Evolutionary conservation across 805 yeast species (phyloP).

Genomic region (Jamesozyma spencerorum): DNA sequence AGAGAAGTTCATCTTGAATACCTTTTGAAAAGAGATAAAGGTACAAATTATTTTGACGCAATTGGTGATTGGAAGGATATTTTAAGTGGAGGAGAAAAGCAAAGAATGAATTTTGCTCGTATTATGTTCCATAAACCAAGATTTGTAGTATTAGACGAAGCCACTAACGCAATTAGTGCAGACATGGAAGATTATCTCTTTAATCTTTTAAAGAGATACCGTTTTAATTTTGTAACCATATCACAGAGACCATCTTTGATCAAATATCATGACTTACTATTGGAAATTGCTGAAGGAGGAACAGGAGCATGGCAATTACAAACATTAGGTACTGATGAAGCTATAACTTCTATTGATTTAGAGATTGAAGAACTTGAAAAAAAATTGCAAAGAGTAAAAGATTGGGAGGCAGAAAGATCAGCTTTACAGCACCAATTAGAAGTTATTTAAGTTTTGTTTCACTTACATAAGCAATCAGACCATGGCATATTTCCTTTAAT

Average conservation of each 20-base stretch:
- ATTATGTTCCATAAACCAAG: constrained; percentile 70
- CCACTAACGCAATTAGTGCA: constrained; percentile 85
- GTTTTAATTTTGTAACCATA: constrained; percentile 71
- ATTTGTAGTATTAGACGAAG: constrained; percentile 81
- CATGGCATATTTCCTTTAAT: constrained; percentile 27
- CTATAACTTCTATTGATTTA: constrained; percentile 57
- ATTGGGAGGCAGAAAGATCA: constrained; percentile 49
- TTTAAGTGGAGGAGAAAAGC: constrained; percentile 95
- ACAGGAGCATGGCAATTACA: constrained; percentile 53
- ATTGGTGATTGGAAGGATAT: constrained; percentile 76
- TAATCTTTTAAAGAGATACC: constrained; percentile 58
- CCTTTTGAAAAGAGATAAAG: constrained; percentile 55
- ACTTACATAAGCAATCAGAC: constrained; percentile 10
- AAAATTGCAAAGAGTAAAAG: constrained; percentile 49
- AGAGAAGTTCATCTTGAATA: constrained; percentile 75
- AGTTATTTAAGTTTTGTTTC: constrained; percentile 18
- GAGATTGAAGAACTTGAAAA: constrained; percentile 61
- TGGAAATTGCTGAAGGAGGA: constrained; percentile 55
- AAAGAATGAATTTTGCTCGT: constrained; percentile 81
- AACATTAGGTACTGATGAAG: constrained; percentile 55
- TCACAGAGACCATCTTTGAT: constrained; percentile 76
- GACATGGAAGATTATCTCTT: constrained; percentile 85
- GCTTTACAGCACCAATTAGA: constrained; percentile 40
- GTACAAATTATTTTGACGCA: constrained; percentile 37
- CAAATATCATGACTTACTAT: constrained; percentile 71